These are phyloP conservation scores for Coniochaeta sp. DNA, from an alignment of 2,329 filamentous ascomycete species.

Conservation along the genomic window DNA sequence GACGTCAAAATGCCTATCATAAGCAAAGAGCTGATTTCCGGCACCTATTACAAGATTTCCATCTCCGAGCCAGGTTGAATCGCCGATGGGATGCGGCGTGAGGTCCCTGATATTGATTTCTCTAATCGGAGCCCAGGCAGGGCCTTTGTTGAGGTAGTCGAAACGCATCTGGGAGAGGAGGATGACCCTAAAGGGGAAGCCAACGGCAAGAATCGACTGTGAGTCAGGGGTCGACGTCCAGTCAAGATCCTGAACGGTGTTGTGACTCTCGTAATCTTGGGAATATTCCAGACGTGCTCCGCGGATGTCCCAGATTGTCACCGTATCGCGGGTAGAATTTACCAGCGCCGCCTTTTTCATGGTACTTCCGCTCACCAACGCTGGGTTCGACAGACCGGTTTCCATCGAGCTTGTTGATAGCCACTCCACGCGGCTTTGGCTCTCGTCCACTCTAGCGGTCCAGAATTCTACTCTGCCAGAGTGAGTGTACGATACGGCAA, in stretches of 20 bases:
- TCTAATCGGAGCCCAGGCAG: constrained; percentile 81
- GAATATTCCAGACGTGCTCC: constrained; percentile 76
- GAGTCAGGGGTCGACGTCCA: constrained; percentile 90
- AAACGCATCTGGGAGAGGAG: constrained; percentile 83
- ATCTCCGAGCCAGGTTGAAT: constrained; percentile 83
- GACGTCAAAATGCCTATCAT: constrained; percentile 66
- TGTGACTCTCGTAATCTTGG: constrained; percentile 63
- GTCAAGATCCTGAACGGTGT: constrained; percentile 78
- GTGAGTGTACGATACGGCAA: constrained; percentile 77
- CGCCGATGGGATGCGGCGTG: constrained; percentile 84
- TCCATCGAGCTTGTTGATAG: constrained; percentile 74
- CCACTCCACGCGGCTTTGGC: constrained; percentile 64
- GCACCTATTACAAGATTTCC: constrained; percentile 82
- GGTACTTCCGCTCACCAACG: constrained; percentile 76
- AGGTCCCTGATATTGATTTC: constrained; percentile 75
- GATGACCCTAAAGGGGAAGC: constrained; percentile 78
- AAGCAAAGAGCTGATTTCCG: constrained; percentile 84
- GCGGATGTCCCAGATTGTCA: constrained; percentile 89
- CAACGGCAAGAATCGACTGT: constrained; percentile 85
- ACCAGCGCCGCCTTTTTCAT: constrained; percentile 83
- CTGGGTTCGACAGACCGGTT: constrained; percentile 64
- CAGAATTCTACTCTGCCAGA: constrained; percentile 73
- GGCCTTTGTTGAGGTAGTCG: constrained; percentile 80
- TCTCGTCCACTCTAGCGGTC: constrained; percentile 66
- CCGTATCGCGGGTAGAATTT: constrained; percentile 60